These are phyloP conservation scores for Yarrowia keelungensis DNA, from an alignment of 805 yeast species.

Conservation along the genomic window DNA sequence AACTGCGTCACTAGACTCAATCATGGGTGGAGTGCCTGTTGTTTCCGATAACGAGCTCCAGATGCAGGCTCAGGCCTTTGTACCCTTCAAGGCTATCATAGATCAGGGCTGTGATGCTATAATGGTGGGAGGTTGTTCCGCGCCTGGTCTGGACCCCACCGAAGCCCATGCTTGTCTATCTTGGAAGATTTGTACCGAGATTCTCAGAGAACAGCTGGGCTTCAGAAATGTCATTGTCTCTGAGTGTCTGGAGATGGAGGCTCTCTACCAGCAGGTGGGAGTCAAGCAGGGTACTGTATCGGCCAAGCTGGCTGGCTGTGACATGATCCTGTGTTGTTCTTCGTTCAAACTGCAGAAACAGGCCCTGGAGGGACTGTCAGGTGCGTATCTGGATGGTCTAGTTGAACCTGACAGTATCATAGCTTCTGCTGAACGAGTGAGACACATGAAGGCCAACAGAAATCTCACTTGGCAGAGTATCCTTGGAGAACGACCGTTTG, in stretches of 20 bases:
- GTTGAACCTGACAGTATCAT: slow-evolving; percentile 16
- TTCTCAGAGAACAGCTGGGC: slow-evolving; percentile 59
- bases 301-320: slow-evolving; percentile 71
- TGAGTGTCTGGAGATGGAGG: slow-evolving; percentile 70
- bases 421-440: slow-evolving; percentile 14
- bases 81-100: slow-evolving; percentile 18
- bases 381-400: slow-evolving; percentile 12
- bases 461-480: slow-evolving; percentile 29
- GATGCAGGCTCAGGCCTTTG: slow-evolving; percentile 24
- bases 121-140: slow-evolving; percentile 69
- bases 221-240: slow-evolving; percentile 65
- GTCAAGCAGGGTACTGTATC: slow-evolving; percentile 69
- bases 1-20: slow-evolving; percentile 63
- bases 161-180: slow-evolving; percentile 70
- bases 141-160: slow-evolving; percentile 64
- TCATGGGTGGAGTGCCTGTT: slow-evolving; percentile 65
- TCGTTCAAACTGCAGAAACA: slow-evolving; percentile 62
- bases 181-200: slow-evolving; percentile 59
- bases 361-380: slow-evolving; percentile 56
- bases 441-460: slow-evolving; percentile 15
- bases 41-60: slow-evolving; percentile 43
- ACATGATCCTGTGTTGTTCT: slow-evolving; percentile 67
- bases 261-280: slow-evolving; percentile 67
- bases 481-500: slow-evolving; percentile 7
- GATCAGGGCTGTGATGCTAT: slow-evolving; percentile 4